phyloP scores from a whole-genome alignment of 192 early-diverging fungal genomes.

The Geosiphon pyriformis region DNA sequence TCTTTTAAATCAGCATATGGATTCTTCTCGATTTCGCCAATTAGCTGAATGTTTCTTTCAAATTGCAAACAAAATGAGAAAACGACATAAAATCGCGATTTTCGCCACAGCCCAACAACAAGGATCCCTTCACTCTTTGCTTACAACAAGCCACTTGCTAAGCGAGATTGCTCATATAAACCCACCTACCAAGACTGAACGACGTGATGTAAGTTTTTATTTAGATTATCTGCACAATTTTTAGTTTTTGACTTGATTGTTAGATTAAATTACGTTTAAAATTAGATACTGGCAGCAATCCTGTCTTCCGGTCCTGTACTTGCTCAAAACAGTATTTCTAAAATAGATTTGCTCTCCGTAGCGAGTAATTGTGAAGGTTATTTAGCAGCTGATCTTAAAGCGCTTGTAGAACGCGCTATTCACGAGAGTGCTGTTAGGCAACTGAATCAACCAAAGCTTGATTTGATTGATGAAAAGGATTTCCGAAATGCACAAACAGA shows the following conservation, averaged over 20 bases:
- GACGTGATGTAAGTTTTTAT: conserved; percentile 52
- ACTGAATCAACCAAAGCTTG: conserved; percentile 32
- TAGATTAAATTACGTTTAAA: no score
- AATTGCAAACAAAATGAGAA: conserved; percentile 42
- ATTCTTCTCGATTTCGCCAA: conserved; percentile 58
- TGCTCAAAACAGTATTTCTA: conserved; percentile 39
- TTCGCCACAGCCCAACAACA: conserved; percentile 65
- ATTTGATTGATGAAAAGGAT: conserved; percentile 44
- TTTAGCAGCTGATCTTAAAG: conserved; percentile 72
- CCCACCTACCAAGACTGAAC: conserved; percentile 57
- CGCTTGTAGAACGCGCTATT: conserved; percentile 71
- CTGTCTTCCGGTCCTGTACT: conserved; percentile 49
- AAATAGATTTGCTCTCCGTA: conserved; percentile 66
- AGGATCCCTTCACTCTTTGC: conserved; percentile 50
- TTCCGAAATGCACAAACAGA: conserved; percentile 68
- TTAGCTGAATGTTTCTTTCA: conserved; percentile 59
- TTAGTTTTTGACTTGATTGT: no score
- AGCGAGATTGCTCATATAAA: conserved; percentile 56
- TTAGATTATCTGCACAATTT: no score
- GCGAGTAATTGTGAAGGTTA: conserved; percentile 85
- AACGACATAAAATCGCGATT: conserved; percentile 47
- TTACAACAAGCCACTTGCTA: conserved; percentile 59
- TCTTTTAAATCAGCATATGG: conserved; percentile 42
- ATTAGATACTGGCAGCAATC: conserved; percentile 67
- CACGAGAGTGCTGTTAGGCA: conserved; percentile 73